Percentiles rank a stretch among this genome's conserved stretches.
Evolutionary conservation across 306 rosid genomes (phyloP).

Genomic region (Ormosia emarginata): DNA sequence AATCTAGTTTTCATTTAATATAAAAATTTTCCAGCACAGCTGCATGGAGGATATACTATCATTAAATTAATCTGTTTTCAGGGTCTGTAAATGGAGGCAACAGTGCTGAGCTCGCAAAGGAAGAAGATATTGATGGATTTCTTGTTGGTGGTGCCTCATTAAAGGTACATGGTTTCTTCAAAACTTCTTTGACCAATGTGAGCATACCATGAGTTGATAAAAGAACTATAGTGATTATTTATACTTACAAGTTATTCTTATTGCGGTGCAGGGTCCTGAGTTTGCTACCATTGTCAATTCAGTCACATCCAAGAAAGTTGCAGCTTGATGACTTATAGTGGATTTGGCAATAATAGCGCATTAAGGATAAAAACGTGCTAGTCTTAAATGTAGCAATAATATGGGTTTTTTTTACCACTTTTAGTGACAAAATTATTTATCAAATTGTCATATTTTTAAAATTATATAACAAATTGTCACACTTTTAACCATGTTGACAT

Average conservation of each 20-base stretch:
- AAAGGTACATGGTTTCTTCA: slow-evolving; percentile 65
- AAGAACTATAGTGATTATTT: neutral
- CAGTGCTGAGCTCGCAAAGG: slow-evolving; percentile 84
- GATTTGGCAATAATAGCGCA: slow-evolving; percentile 33
- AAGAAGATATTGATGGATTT: slow-evolving; percentile 98
- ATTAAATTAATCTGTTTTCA: slow-evolving; percentile 21
- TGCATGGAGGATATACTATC: neutral
- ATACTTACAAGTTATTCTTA: slow-evolving; percentile 17
- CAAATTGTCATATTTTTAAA: too few species aligned
- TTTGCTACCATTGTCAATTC: slow-evolving; percentile 84
- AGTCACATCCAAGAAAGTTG: slow-evolving; percentile 88
- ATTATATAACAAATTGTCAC: too few species aligned
- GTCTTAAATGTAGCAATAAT: slow-evolving; percentile 19
- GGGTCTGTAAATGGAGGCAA: slow-evolving; percentile 97
- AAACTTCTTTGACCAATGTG: neutral
- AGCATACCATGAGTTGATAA: neutral
- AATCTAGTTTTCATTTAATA: neutral
- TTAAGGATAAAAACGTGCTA: slow-evolving; percentile 9
- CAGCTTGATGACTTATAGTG: slow-evolving; percentile 52
- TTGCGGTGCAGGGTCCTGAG: slow-evolving; percentile 77
- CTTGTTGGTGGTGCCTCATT: slow-evolving; percentile 98
- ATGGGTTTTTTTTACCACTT: too few species aligned
- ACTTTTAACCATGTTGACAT: too few species aligned
- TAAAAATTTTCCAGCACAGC: neutral
- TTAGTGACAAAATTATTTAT: too few species aligned